Conservation (phyloP, 345 rosid species). For the Lenwebbia sp. region DNA sequence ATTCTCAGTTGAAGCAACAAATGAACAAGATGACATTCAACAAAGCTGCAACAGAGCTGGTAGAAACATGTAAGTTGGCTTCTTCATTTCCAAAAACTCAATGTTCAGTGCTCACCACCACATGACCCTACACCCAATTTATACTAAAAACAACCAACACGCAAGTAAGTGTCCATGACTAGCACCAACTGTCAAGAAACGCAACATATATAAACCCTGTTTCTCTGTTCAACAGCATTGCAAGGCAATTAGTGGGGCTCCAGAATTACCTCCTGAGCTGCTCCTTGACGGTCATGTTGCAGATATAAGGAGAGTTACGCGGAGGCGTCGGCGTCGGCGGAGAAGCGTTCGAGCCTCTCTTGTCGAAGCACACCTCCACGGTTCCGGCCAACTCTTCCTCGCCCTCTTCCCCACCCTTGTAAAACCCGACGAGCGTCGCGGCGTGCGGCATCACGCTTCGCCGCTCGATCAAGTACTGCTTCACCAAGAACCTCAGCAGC, state of each 20-base stretch:
- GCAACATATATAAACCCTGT: neutral
- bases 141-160: neutral
- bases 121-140: neutral
- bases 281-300: slow-evolving; percentile 81
- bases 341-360: slow-evolving; percentile 65
- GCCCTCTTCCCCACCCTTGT: slow-evolving; percentile 23
- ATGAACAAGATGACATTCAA: neutral
- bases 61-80: neutral
- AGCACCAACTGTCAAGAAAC: neutral
- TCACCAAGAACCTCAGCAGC: slow-evolving; percentile 63
- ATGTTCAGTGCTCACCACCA: neutral
- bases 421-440: slow-evolving; percentile 69
- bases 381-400: slow-evolving; percentile 68
- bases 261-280: slow-evolving; percentile 49
- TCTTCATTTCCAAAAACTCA: neutral
- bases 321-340: slow-evolving; percentile 81
- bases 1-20: neutral
- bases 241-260: neutral
- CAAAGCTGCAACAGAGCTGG: neutral
- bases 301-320: slow-evolving; percentile 63
- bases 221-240: neutral
- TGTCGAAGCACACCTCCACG: slow-evolving; percentile 74
- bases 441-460: slow-evolving; percentile 66
- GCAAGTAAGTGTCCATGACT: neutral
- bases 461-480: slow-evolving; percentile 78